Evolutionary conservation across 179 eudicot genomes (phyloP).

Genomic region (Actinidia chinensis): DNA sequence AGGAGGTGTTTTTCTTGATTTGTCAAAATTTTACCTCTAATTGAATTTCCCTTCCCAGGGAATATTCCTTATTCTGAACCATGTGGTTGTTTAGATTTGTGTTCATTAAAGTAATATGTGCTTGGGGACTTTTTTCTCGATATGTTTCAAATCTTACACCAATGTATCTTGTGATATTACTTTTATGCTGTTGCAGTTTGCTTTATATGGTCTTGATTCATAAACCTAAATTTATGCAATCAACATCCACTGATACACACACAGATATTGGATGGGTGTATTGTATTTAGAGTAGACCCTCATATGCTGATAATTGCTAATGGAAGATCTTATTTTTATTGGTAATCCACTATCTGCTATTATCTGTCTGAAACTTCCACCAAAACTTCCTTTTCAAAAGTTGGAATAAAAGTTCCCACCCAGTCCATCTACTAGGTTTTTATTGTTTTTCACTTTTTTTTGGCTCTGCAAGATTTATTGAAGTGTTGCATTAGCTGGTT

Average conservation of each 20-base stretch:
- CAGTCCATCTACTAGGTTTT: neutral
- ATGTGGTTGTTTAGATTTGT: neutral
- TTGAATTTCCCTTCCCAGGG: neutral
- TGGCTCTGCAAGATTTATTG: neutral
- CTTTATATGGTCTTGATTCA: neutral
- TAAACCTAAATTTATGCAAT: neutral
- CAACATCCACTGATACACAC: too few relatives aligned
- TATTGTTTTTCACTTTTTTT: constrained; percentile 4
- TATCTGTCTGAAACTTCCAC: neutral
- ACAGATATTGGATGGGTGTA: too few relatives aligned
- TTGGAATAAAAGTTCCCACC: neutral
- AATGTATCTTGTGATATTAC: constrained; percentile 7
- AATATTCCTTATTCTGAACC: constrained; percentile 7
- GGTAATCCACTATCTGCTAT: neutral
- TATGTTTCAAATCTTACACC: neutral
- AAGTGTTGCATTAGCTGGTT: constrained; percentile 1
- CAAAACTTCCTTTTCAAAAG: constrained; percentile 1
- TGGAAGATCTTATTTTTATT: constrained; percentile 1
- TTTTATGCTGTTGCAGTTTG: constrained; percentile 7
- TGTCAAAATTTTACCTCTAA: neutral
- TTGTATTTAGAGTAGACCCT: too few relatives aligned
- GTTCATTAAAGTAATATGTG: constrained; percentile 5
- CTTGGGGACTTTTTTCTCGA: neutral
- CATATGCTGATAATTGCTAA: constrained; percentile 8
- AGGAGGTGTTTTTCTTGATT: neutral